Percentiles rank a stretch among this genome's conserved stretches.
Conservation (phyloP, 176 grass and related monocot species). For the Saccharum officinarum region DNA sequence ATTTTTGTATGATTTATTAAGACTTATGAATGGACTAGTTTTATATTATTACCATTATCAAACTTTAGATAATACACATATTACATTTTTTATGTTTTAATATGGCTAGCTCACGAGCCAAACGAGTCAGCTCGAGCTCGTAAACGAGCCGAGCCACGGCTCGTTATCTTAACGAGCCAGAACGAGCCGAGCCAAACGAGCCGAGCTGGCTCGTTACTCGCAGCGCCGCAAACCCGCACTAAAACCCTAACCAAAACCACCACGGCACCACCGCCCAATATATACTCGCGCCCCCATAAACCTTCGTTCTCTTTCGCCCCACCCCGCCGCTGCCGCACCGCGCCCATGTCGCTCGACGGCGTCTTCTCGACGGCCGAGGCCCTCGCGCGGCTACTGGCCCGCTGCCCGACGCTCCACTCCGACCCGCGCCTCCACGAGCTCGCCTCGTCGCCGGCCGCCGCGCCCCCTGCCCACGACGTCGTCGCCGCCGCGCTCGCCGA, state of each 20-base stretch:
- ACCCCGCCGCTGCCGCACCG: background rate
- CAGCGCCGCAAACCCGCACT: background rate
- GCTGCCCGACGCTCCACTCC: conserved; percentile 56
- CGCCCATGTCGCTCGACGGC: conserved; percentile 74
- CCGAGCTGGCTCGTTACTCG: too few relatives aligned
- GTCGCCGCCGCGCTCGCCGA: conserved; percentile 69
- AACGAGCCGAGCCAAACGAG: too few relatives aligned
- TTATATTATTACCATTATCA: too few relatives aligned
- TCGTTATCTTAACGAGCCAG: too few relatives aligned
- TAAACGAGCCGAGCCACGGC: too few relatives aligned
- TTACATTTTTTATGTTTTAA: too few relatives aligned
- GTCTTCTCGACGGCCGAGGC: conserved; percentile 60
- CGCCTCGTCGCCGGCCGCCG: conserved; percentile 20
- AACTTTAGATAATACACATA: too few relatives aligned
- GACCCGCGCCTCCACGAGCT: conserved; percentile 51
- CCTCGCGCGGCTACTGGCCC: conserved; percentile 57
- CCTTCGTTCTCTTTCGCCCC: background rate
- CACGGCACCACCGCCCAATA: background rate
- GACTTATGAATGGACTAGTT: too few relatives aligned
- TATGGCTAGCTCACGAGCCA: too few relatives aligned
- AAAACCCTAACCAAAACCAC: conserved; percentile 75
- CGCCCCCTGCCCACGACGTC: conserved; percentile 40
- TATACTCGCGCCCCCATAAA: background rate
- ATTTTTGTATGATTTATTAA: too few relatives aligned
- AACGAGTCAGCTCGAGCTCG: too few relatives aligned